Evolutionary conservation across 176 grass and related monocot species (phyloP).

Genomic region (Carex scoparia): DNA sequence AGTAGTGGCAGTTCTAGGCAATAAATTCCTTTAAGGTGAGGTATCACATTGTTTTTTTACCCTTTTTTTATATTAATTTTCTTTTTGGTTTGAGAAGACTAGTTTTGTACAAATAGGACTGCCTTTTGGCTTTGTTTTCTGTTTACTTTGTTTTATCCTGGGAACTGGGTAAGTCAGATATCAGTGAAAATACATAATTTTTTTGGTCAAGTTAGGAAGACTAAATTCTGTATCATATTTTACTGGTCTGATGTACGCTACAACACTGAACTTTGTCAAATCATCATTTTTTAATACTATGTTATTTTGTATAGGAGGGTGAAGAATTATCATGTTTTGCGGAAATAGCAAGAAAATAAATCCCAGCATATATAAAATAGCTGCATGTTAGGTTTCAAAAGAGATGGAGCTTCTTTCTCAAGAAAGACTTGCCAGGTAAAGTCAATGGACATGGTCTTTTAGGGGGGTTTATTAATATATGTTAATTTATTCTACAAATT

Average conservation of each 20-base stretch:
- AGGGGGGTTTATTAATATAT: conserved; percentile 4
- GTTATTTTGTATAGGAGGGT: conserved; percentile 1
- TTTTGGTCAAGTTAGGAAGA: no score
- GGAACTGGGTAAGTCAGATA: not conserved
- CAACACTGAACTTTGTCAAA: not conserved
- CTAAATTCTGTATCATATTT: not conserved
- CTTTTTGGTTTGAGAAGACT: not conserved
- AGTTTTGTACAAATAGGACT: not conserved
- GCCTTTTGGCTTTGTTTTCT: not conserved
- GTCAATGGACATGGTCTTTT: not conserved
- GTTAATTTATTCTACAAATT: conserved; percentile 10
- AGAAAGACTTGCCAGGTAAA: not conserved
- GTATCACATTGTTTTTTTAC: not conserved
- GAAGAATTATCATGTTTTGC: not conserved
- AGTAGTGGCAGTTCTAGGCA: not conserved
- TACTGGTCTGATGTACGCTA: not conserved
- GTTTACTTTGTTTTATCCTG: not conserved
- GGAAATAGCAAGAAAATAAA: conserved; percentile 10
- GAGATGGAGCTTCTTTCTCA: not conserved
- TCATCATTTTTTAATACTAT: not conserved
- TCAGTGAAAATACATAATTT: not conserved
- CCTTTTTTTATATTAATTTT: not conserved
- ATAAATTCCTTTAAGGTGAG: conserved; percentile 14
- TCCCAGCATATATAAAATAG: conserved; percentile 22
- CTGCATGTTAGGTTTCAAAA: not conserved